Percentiles rank a stretch among this genome's conserved stretches.
Conservation (phyloP, 2,329 filamentous ascomycete genomes). For the Neobulgaria alba region DNA sequence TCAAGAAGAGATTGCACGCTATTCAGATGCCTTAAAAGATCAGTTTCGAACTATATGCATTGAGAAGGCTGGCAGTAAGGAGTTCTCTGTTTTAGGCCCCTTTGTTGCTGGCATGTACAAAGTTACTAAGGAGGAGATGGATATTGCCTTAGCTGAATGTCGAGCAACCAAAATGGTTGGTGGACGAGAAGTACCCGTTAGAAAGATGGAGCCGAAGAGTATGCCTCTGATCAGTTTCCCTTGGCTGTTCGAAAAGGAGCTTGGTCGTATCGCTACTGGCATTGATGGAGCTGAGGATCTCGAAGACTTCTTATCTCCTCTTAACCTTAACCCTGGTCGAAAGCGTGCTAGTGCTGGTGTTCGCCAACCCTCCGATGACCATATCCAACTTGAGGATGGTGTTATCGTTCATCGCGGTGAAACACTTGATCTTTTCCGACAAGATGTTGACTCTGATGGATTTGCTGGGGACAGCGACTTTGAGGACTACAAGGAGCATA, state of each 20-base stretch:
- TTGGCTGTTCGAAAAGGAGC: slow-evolving; percentile 73
- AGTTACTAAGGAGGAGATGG: slow-evolving; percentile 65
- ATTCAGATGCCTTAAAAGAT: slow-evolving; percentile 57
- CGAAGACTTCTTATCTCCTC: slow-evolving; percentile 10
- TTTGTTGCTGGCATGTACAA: slow-evolving; percentile 85
- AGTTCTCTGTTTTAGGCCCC: slow-evolving; percentile 51
- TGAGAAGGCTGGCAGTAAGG: slow-evolving; percentile 51
- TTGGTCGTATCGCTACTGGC: slow-evolving; percentile 58
- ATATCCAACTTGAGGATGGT: slow-evolving; percentile 24
- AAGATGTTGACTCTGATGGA: slow-evolving; percentile 16
- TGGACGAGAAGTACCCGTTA: slow-evolving; percentile 30
- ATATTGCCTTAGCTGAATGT: slow-evolving; percentile 46
- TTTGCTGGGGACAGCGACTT: slow-evolving; percentile 10
- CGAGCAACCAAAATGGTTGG: slow-evolving; percentile 31
- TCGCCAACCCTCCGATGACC: slow-evolving; percentile 17
- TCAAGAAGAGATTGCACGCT: slow-evolving; percentile 69
- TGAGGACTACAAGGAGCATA: slow-evolving; percentile 10
- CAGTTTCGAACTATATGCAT: slow-evolving; percentile 61
- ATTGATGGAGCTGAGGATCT: slow-evolving; percentile 17
- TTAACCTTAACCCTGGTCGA: slow-evolving; percentile 1
- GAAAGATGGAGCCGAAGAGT: slow-evolving; percentile 34
- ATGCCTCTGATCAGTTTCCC: slow-evolving; percentile 90
- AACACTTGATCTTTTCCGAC: slow-evolving; percentile 26
- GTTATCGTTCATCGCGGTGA: slow-evolving; percentile 27
- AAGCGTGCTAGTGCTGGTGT: slow-evolving; percentile 4